Conservation (phyloP, 202 grass and related monocot species). For the Tripidium arundinaceum region DNA sequence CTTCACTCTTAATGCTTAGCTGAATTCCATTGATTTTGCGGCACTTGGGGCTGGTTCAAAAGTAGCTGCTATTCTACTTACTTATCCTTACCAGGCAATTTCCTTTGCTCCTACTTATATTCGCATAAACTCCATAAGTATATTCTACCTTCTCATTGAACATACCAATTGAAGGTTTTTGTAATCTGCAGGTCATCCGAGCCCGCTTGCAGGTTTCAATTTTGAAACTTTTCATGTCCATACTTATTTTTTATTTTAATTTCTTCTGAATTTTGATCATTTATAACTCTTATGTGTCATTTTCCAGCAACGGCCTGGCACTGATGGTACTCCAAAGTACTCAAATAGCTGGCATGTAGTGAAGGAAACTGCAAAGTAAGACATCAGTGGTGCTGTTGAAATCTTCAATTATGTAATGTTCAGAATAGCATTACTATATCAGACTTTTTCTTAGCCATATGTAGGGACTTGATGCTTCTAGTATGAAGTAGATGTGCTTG, state of each 20-base stretch:
- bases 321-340: slow-evolving; percentile 74
- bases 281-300: slow-evolving; percentile 12
- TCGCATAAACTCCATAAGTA: not conserved
- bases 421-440: not conserved
- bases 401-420: not conserved
- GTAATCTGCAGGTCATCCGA: slow-evolving; percentile 67
- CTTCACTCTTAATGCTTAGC: slow-evolving; percentile 24
- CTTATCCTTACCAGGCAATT: slow-evolving; percentile 89
- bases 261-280: not conserved
- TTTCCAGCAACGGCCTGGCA: slow-evolving; percentile 90
- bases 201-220: slow-evolving; percentile 71
- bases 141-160: slow-evolving; percentile 6
- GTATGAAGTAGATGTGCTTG: not conserved
- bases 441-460: not conserved
- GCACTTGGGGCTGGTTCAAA: slow-evolving; percentile 84
- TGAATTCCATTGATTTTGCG: slow-evolving; percentile 86
- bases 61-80: slow-evolving; percentile 80
- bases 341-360: slow-evolving; percentile 83
- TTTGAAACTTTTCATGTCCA: slow-evolving; percentile 13
- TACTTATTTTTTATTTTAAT: slow-evolving; percentile 5
- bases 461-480: not conserved
- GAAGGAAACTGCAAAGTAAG: slow-evolving; percentile 86
- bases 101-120: slow-evolving; percentile 22
- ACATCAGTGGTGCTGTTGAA: not conserved
- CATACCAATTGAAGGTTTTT: not conserved